Evolutionary conservation across 75 land plant species (phyloP).

Genomic region (Ceratopteris richardii): DNA sequence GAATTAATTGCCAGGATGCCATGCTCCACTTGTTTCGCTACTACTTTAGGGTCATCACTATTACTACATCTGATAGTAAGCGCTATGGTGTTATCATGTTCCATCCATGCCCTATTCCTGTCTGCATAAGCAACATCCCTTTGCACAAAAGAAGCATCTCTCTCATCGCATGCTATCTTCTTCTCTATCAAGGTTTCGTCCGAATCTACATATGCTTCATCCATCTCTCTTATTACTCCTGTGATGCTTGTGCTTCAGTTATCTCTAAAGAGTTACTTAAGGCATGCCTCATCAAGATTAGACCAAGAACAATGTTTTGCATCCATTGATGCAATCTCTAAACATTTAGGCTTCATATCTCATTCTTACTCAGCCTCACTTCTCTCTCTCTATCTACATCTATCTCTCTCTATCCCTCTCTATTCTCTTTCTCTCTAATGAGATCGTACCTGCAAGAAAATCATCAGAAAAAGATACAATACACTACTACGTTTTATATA

Average conservation of each 20-base stretch:
- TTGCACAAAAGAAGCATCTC: conserved; percentile 20
- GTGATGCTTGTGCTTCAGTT: conserved; percentile 14
- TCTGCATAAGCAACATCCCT: no score
- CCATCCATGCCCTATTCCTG: conserved; percentile 3
- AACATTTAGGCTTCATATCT: no score
- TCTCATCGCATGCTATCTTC: conserved; percentile 18
- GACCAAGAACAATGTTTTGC: neutral
- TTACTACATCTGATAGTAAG: conserved; percentile 11
- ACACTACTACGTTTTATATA: no score
- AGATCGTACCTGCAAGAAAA: no score
- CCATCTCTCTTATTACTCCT: conserved; percentile 45
- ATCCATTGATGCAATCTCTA: neutral
- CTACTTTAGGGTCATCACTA: neutral
- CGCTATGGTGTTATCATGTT: conserved; percentile 12
- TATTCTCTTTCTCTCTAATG: no score
- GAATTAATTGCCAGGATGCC: no score
- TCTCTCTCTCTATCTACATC: no score
- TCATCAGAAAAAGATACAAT: no score
- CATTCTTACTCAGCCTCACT: no score
- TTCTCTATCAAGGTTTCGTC: conserved; percentile 41
- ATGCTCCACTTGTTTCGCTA: no score
- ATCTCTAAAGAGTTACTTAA: neutral
- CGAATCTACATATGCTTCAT: conserved; percentile 50
- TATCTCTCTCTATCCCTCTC: no score
- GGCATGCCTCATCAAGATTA: neutral